Evolutionary conservation across 805 yeast genomes (phyloP), one percentile per base, ranked within the genome.

Genomic region (Debaryomyces castellii): DNA sequence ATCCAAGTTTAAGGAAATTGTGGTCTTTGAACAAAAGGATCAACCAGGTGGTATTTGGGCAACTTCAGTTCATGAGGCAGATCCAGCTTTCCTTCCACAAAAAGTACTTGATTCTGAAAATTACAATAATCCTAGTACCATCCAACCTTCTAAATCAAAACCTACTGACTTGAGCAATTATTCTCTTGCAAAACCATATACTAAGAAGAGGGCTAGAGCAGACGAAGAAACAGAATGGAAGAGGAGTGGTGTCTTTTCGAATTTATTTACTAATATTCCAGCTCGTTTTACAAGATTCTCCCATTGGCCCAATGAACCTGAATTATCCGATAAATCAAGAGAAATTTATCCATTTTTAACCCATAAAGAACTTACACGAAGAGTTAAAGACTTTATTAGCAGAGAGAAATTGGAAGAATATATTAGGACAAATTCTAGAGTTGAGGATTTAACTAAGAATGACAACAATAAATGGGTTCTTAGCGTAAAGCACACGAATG

Each of bases 31-130:
- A 50, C 76, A 71, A 46, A 71, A 70, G 25, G 50, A 49, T 10
- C 49, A 55, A 11, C 58, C 74, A 23, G 81, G 80, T n/a, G 81
- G 80, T 1, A 67, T 73, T 5, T 75, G 80, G 80, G 52, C 66
- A 12, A 62, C 63, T 4, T 54, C 53, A 12, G 52, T 52, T 20
- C 51, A 46, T 9, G 35, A 52, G 9, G 44, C 62, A 2, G 68
- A 59, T 43, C 53, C 53, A 11, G 49, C 52, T 1, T 49, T 58
- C 10, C 69, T 68, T 11, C 64, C 68, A 5, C 72, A 69, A 40
- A 59, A 62, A 2, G 23, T 63, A 1, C 46, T 71, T 14, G 61
- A 66, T 20, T 49, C 66, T 2, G 64, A 64, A 7, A 51, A 52
- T 5, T 66, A 67, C 46, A 54, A 62, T 27, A 54, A 62, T 25